These are phyloP conservation scores for Hirsutella minnesotensis DNA, from an alignment of 2,329 filamentous ascomycete species.

Conservation along the genomic window DNA sequence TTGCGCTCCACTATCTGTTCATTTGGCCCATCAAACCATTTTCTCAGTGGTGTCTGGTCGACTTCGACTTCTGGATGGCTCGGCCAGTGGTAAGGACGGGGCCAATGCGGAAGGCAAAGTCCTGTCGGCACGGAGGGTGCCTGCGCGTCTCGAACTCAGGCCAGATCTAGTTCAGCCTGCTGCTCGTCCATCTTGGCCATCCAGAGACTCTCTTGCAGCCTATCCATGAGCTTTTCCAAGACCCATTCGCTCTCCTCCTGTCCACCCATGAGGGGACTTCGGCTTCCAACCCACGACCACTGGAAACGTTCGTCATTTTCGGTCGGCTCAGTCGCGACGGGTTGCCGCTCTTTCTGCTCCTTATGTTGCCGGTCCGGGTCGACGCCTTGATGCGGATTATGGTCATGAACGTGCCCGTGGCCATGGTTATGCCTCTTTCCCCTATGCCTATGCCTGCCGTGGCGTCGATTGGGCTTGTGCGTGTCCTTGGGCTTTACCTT, in stretches of 20 bases:
- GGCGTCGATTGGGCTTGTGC: neutral
- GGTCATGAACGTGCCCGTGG: neutral
- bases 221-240: constrained; percentile 48
- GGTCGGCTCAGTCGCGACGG: constrained; percentile 12
- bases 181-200: neutral
- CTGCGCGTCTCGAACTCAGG: neutral
- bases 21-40: too few relatives aligned
- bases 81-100: too few relatives aligned
- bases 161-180: neutral
- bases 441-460: neutral
- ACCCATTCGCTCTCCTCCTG: constrained; percentile 65
- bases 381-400: neutral
- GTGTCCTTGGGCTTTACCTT: constrained; percentile 18
- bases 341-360: constrained; percentile 1
- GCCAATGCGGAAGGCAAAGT: too few relatives aligned
- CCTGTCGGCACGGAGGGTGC: too few relatives aligned
- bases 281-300: constrained; percentile 65
- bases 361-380: neutral
- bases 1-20: too few relatives aligned
- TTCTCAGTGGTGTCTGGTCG: too few relatives aligned
- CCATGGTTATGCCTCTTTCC: neutral
- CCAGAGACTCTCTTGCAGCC: constrained; percentile 28
- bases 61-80: too few relatives aligned
- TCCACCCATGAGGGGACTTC: constrained; percentile 57
- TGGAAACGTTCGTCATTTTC: constrained; percentile 16